Percentiles rank a stretch among this genome's conserved stretches.
Conservation (phyloP, 257 asterid species). For the Nicotiana benthamiana region DNA sequence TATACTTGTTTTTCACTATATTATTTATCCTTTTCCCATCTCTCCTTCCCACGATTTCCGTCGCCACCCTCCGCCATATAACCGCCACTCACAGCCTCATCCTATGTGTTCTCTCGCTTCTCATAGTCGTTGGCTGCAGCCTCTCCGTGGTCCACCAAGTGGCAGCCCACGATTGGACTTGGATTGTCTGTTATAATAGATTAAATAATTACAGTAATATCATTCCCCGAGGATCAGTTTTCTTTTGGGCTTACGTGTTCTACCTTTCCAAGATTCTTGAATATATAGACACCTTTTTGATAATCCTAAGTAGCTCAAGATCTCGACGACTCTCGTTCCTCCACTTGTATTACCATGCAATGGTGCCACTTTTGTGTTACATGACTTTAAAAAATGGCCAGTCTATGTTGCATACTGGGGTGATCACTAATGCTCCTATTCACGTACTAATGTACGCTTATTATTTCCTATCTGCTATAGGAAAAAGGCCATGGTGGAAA, state of each 20-base stretch:
- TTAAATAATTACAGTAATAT: conserved; percentile 25
- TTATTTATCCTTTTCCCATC: conserved; percentile 26
- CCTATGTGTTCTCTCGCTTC: conserved; percentile 64
- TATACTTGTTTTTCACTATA: conserved; percentile 53
- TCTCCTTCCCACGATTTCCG: conserved; percentile 25
- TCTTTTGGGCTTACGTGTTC: conserved; percentile 79
- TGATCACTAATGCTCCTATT: conserved; percentile 63
- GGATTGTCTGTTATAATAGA: conserved; percentile 50
- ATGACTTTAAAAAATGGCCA: conserved; percentile 41
- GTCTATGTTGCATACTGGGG: conserved; percentile 72
- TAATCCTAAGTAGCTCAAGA: conserved; percentile 40
- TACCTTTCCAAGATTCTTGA: conserved; percentile 70
- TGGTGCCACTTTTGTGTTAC: conserved; percentile 63
- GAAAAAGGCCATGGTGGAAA: conserved; percentile 73
- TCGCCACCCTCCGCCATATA: conserved; percentile 53
- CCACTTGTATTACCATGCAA: conserved; percentile 89
- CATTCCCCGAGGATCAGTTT: conserved; percentile 45
- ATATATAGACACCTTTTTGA: conserved; percentile 58
- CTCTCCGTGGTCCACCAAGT: conserved; percentile 54
- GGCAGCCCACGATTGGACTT: conserved; percentile 42
- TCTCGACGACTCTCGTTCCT: conserved; percentile 61
- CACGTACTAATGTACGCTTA: conserved; percentile 82
- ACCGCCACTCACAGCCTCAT: conserved; percentile 61
- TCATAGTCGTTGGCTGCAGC: conserved; percentile 51
- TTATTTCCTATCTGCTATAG: conserved; percentile 51